Conservation (phyloP, 192 early-diverging fungal genomes). For the Podila epicladia region DNA sequence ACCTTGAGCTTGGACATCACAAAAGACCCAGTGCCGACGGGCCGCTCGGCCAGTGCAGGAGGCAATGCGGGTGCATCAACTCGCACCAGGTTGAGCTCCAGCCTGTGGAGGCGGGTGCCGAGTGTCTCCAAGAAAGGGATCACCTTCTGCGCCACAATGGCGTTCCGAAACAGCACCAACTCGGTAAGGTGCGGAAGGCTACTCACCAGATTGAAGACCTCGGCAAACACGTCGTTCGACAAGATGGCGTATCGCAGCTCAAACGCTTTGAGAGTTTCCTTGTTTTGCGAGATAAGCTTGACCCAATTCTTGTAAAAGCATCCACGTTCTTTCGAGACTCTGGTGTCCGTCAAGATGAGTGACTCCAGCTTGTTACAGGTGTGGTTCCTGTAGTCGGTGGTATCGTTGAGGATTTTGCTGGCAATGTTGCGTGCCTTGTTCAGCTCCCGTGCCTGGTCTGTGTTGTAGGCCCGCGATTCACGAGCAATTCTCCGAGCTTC, state of each 20-base stretch:
- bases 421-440: constrained; percentile 21
- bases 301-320: constrained; percentile 32
- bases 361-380: constrained; percentile 20
- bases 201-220: constrained; percentile 14
- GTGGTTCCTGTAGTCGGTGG: constrained; percentile 7
- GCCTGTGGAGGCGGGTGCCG: constrained; percentile 12
- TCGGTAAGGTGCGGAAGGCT: constrained; percentile 6
- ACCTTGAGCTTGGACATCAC: constrained; percentile 24
- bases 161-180: constrained; percentile 15
- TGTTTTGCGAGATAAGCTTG: constrained; percentile 15
- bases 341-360: constrained; percentile 25
- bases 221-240: constrained; percentile 12
- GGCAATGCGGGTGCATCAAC: constrained; percentile 9
- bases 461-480: neutral
- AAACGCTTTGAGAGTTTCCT: constrained; percentile 2
- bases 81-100: constrained; percentile 25
- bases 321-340: constrained; percentile 19
- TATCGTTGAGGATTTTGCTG: constrained; percentile 26
- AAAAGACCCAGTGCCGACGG: neutral
- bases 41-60: neutral
- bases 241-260: constrained; percentile 23
- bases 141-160: constrained; percentile 15
- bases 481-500: constrained; percentile 3
- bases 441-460: constrained; percentile 1
- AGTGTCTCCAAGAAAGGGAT: constrained; percentile 20